Evolutionary conservation across 257 asterid species (phyloP).

Genomic region (Solanum etuberosum): DNA sequence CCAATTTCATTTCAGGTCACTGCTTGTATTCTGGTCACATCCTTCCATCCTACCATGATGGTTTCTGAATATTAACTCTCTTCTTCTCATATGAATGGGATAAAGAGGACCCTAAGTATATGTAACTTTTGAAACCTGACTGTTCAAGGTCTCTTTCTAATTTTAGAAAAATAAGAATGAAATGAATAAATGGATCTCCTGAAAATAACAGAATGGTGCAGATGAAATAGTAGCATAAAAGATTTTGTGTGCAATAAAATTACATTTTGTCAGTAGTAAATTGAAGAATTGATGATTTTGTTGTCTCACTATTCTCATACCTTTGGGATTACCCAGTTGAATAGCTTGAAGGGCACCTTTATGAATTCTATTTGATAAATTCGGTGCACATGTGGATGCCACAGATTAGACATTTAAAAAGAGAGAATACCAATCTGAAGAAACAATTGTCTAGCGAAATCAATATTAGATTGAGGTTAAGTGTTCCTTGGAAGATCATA

Average conservation of each 20-base stretch:
- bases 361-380: neutral
- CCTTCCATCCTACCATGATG: neutral
- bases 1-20: neutral
- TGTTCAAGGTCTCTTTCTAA: neutral
- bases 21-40: neutral
- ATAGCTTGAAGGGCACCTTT: neutral
- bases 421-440: neutral
- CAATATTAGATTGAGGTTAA: neutral
- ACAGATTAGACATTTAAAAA: neutral
- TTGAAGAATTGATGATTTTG: neutral
- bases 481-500: neutral
- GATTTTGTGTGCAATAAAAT: neutral
- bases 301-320: neutral
- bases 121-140: neutral
- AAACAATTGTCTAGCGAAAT: neutral
- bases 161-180: neutral
- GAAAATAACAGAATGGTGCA: neutral
- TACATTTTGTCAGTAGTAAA: neutral
- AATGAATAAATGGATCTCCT: neutral
- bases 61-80: neutral
- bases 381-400: neutral
- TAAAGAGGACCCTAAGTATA: neutral
- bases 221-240: neutral
- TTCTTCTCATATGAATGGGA: neutral
- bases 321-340: neutral